phyloP scores from a whole-genome alignment of 2,329 filamentous ascomycete genomes.

The Colletotrichum horii region DNA sequence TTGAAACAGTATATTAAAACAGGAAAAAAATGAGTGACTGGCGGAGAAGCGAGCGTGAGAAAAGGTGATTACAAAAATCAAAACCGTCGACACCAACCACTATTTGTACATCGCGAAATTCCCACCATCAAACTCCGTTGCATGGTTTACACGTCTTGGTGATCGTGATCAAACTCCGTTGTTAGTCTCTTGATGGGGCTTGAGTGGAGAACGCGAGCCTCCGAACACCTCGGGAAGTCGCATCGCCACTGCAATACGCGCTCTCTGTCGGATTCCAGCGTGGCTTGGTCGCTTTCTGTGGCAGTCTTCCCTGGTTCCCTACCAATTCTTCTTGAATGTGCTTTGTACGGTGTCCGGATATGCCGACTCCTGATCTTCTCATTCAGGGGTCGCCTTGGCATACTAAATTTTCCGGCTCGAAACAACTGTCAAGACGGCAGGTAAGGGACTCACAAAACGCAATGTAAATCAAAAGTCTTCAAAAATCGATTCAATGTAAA shows the following conservation, averaged over 20 bases:
- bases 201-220: not conserved
- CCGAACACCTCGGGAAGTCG: not conserved
- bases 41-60: not conserved
- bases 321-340: not conserved
- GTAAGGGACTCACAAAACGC: not conserved
- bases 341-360: not conserved
- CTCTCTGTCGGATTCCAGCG: not conserved
- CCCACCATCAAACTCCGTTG: not conserved
- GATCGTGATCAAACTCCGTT: not conserved
- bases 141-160: not conserved
- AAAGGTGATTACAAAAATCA: not conserved
- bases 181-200: not conserved
- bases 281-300: not conserved
- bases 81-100: accelerated
- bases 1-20: not conserved
- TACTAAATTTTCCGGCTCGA: not conserved
- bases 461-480: not conserved
- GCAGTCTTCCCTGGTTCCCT: not conserved
- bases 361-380: not conserved
- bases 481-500: not conserved
- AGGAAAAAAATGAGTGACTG: not conserved
- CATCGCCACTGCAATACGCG: not conserved
- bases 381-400: not conserved
- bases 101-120: not conserved
- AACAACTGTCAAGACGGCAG: not conserved